Percentiles rank a stretch among this genome's conserved stretches.
phyloP scores from a whole-genome alignment of 129 eudicot genomes.

The Escallonia rubra region DNA sequence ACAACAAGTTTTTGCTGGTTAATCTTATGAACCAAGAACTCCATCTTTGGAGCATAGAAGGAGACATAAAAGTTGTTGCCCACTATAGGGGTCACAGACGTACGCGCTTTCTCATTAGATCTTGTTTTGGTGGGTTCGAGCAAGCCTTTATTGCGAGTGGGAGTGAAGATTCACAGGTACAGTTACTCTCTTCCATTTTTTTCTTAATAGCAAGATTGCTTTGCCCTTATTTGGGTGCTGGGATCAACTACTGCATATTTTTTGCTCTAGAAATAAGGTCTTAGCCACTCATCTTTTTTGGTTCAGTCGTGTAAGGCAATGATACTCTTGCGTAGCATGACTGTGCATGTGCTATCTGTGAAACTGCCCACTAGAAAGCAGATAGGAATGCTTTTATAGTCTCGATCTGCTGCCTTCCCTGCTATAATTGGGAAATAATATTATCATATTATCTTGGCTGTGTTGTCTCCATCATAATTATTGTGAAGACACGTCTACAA shows the following conservation, averaged over 20 bases:
- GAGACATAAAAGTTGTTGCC: conserved; percentile 13
- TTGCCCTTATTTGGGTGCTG: no score
- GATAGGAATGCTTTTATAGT: no score
- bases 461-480: no score
- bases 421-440: no score
- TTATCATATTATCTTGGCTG: no score
- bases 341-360: not conserved
- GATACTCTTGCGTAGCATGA: not conserved
- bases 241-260: no score
- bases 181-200: not conserved
- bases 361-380: not conserved
- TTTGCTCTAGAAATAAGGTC: not conserved
- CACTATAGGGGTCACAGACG: conserved; percentile 39
- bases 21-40: conserved; percentile 40
- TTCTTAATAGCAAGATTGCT: not conserved
- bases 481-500: no score
- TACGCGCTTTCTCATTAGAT: conserved; percentile 28
- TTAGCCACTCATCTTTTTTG: not conserved
- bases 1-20: conserved; percentile 34
- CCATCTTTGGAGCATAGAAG: conserved; percentile 37
- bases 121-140: conserved; percentile 50
- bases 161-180: conserved; percentile 44
- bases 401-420: no score
- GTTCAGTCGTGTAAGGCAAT: not conserved
- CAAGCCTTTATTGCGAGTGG: conserved; percentile 48